Evolutionary conservation across 2,329 filamentous ascomycete species (phyloP), one percentile per base, ranked within the genome.

Genomic region (Seiridium unicorne): DNA sequence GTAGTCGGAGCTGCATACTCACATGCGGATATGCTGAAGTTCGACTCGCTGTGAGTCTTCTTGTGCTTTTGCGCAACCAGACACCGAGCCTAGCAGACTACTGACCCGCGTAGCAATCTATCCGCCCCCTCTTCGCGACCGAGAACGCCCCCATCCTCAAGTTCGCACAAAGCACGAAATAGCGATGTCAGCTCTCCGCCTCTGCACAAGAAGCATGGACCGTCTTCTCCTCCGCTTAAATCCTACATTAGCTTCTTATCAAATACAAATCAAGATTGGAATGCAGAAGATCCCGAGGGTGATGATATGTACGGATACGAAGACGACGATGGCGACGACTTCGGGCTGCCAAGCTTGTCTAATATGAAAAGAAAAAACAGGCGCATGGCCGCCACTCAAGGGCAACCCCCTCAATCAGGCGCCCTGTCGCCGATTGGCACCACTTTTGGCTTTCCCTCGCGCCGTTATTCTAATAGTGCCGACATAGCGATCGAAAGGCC

Each of bases 1-100:
- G 91, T 99, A 42, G 90, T 98, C 61, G 95, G 95, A 67, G 95
- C 95, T 60, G 90, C 93, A 51, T 99, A 99, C 74, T 98, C 95
- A 11, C 95, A 99, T 76, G 92, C 94, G 35, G 93, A 98, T 77
- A 92, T 97, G 72, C 83, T 97, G 68, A 96, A 94, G 76, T 90
- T 94, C 70, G 91, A 92, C 70, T 86, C 88, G 35, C 69, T 94
- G 92, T 95, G 84, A 66, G 84, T 75, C 18, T 31, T 55, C 44
- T 26, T 26, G 18, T 36, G 57, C 26, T 11, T 34, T 10, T 9
- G 35, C 36, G 3, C 44, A 46, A 3, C 44, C 58, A 36, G 35
- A 13, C 5, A 11, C 36, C 32, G n/a, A 26, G 18, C 31, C 8
- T 31, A 53, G 36, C 49, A 35, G 31, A 44, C 31, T 44, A 26